These are phyloP conservation scores for Populus deltoides DNA, from an alignment of 345 rosid species.

Conservation along the genomic window DNA sequence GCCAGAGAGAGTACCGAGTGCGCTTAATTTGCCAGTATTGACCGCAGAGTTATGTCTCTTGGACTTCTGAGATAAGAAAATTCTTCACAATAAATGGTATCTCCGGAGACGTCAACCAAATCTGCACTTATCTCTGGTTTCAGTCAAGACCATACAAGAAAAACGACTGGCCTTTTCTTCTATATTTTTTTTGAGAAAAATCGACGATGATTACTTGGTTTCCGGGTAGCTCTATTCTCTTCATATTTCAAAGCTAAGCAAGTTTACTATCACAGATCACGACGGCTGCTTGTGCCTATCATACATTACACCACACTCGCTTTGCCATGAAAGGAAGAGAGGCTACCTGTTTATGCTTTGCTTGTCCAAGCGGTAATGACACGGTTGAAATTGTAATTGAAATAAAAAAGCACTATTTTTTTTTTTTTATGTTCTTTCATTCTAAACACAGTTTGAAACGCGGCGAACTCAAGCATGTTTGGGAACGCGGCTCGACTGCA, in stretches of 20 bases:
- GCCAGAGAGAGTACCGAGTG: slow-evolving; percentile 18
- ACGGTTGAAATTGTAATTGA: too few relatives aligned
- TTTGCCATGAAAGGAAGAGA: too few relatives aligned
- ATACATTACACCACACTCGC: too few relatives aligned
- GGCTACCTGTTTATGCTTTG: too few relatives aligned
- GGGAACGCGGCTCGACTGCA: too few relatives aligned
- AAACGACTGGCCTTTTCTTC: not conserved
- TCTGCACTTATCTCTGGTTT: slow-evolving; percentile 14
- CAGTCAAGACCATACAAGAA: slow-evolving; percentile 1
- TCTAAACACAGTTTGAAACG: too few relatives aligned
- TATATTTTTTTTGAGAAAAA: not conserved
- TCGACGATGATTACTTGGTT: not conserved
- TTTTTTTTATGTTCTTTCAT: too few relatives aligned
- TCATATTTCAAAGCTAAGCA: not conserved
- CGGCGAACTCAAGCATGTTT: too few relatives aligned
- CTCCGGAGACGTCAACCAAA: not conserved
- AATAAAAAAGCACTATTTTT: too few relatives aligned
- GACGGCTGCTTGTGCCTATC: too few relatives aligned
- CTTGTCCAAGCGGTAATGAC: too few relatives aligned
- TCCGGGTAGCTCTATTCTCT: not conserved
- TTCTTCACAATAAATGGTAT: slow-evolving; percentile 1
- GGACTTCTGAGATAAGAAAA: not conserved
- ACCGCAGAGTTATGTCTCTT: slow-evolving; percentile 1
- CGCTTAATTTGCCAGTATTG: slow-evolving; percentile 20
- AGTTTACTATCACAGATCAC: not conserved